Base-by-base conservation (phyloP, 1,284 basidiomycete genomes). In the Mycena citricolor region DNA sequence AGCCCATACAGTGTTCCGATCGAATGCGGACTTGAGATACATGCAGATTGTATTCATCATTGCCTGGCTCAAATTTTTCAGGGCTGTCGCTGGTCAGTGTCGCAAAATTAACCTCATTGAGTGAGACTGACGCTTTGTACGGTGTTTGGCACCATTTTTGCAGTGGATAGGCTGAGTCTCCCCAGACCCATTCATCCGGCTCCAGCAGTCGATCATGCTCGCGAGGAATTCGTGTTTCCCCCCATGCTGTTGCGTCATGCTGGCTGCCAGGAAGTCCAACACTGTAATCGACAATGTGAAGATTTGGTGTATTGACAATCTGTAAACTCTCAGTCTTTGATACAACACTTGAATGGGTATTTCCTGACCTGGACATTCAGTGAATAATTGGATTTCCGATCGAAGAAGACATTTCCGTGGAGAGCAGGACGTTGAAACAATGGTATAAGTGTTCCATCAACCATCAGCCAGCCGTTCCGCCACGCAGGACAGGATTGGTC, bases 121-220 rank as follows among this genome's bases (percentile, higher is more conserved):
- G 5, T 5, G 10, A 10, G 30, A 1, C 16, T 2, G 16, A 39
- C 30, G 29, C 28, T 42, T 49, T 48, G 34, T 40, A 53, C 21
- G 44, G 42, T 25, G 40, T 25, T 20, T 43, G 42, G 33, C 51
- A 56, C 56, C 60, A 60, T 11, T 21, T 23, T 13, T 49, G 39
- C 11, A 63, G 32, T 8, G 62, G 61, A 57, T 70, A 69, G n/a
- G 66, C 61, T 8, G 62, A 66, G 32, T 69, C 63, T 5, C 46
- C 67, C 60, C 63, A 69, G 1, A 68, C 55, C 39, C 53, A 69
- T 41, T 69, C 61, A 17, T 45, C 50, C 2, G 50, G 46, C 4
- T 54, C 40, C 3, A 69, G 39, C 2, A 65, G 25, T 2, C 23
- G 11, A 0, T 54, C 39, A 44, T 61, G 61, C 10, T 66, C 47